Percentiles rank a stretch among this genome's conserved stretches.
Conservation (phyloP, 2,329 filamentous ascomycete genomes). For the Penicillium sp. region DNA sequence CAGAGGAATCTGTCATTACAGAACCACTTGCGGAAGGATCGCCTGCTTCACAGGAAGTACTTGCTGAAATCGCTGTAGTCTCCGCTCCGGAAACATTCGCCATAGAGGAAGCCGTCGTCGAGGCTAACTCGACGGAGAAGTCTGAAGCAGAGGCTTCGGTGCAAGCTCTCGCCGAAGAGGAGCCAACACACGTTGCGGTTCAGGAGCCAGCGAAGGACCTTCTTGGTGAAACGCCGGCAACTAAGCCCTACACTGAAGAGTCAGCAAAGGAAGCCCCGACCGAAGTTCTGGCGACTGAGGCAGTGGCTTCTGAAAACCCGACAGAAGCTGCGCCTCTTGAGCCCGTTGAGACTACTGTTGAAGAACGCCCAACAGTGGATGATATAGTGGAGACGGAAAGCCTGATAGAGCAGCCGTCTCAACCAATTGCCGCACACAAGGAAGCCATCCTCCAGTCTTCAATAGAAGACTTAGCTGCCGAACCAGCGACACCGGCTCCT, state of each 20-base stretch:
- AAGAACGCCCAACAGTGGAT: conserved; percentile 16
- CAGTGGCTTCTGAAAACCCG: conserved; percentile 2
- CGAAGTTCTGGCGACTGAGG: conserved; percentile 12
- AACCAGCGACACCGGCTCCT: background rate
- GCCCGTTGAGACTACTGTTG: conserved; percentile 9
- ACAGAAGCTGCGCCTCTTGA: background rate
- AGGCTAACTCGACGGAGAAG: background rate
- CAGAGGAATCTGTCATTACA: conserved; percentile 10
- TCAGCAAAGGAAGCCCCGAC: background rate
- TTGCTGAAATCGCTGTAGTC: conserved; percentile 4
- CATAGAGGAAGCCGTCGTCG: background rate
- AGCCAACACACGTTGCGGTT: conserved; percentile 5
- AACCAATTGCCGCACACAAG: conserved; percentile 4
- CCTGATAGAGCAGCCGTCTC: conserved; percentile 13
- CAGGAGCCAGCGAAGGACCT: conserved; percentile 2
- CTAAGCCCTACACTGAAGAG: background rate
- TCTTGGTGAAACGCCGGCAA: conserved; percentile 6
- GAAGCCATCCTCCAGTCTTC: conserved; percentile 1
- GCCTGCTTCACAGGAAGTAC: conserved; percentile 9
- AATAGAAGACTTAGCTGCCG: background rate
- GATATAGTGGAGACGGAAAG: conserved; percentile 18
- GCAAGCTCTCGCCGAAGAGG: conserved; percentile 3
- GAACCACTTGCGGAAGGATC: conserved; percentile 12
- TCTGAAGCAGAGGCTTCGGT: background rate
- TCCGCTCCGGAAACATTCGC: conserved; percentile 5